Base-by-base conservation (phyloP, 2,329 filamentous ascomycete genomes). In the Ophiostoma australiae region DNA sequence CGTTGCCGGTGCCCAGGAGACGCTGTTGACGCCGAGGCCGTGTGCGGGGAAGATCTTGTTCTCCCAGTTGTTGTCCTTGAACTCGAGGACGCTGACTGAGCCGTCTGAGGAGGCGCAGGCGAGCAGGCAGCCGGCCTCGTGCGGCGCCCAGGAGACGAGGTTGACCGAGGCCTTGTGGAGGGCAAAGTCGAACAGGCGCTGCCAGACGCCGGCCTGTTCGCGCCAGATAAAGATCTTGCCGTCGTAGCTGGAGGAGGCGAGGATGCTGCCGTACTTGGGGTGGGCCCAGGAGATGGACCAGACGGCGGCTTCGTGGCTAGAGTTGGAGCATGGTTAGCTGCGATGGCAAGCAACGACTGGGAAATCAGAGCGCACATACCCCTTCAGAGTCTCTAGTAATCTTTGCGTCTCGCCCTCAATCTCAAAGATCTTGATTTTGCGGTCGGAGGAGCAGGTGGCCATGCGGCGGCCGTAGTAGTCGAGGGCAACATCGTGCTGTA, bases 401-500 rank as follows among this genome's bases (percentile, higher is more conserved):
- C 92, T 88, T 82, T 99, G 94, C 76, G 90, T 87, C 77, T 98
- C 94, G 77, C 93, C 93, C 78, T 98, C 94, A 71, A 99, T 91
- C 82, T 99, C 95, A 79, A 97, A 99, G 79, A 99, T 98, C 84
- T 98, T 98, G 84, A 99, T 97, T 67, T 94, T 98, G 80, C 95
- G 94, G 83, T 99, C 95, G 75, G 94, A 97, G 48, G 94, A 97
- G 82, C 95, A 98, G 75, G 95, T 99, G 74, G 95, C 95, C 76
- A 99, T 89, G 78, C 94, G 91, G 76, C 95, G 90, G 78, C 95
- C 95, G 81, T 98, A 99, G 85, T 98, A 99, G 81, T 99, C 95
- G 79, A 99, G 90, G 75, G 97, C 94, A 75, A 95, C 95, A 87
- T 99, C 95, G 81, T 99, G 95, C 94, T 93, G 76, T 77, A 11